Evolutionary conservation across 345 rosid genomes (phyloP).

Genomic region (Pistacia vera): DNA sequence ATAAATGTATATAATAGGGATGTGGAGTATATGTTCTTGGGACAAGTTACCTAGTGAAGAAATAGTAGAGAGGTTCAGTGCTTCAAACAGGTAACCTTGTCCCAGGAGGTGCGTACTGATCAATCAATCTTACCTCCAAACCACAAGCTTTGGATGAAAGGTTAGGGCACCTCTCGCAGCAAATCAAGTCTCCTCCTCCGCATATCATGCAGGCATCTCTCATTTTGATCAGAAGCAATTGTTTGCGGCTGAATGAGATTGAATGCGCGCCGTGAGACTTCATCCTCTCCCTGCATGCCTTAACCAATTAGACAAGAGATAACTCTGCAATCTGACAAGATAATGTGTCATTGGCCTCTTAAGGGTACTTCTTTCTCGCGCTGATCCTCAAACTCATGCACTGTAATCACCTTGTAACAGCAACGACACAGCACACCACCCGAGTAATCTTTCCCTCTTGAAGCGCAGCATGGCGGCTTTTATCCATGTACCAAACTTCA

Average conservation of each 20-base stretch:
- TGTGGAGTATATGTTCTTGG: no score
- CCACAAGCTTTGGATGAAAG: conserved; percentile 18
- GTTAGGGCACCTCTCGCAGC: conserved; percentile 38
- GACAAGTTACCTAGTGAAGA: no score
- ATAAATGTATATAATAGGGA: not conserved
- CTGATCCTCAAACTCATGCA: conserved; percentile 28
- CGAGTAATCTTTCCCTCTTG: conserved; percentile 11
- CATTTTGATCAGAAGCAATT: conserved; percentile 8
- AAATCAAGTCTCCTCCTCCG: conserved; percentile 37
- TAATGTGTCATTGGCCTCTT: conserved; percentile 12
- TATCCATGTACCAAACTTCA: conserved; percentile 8
- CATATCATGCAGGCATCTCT: conserved; percentile 35
- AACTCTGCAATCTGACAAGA: not conserved
- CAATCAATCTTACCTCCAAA: conserved; percentile 26
- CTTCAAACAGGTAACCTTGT: no score
- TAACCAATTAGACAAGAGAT: conserved; percentile 10
- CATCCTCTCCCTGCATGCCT: not conserved
- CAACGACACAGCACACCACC: conserved; percentile 26
- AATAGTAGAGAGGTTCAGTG: no score
- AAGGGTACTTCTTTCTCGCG: not conserved
- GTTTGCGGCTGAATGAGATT: not conserved
- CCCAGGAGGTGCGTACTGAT: no score
- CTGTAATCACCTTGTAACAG: conserved; percentile 16
- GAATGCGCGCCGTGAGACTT: not conserved
- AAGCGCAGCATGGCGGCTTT: not conserved